Evolutionary conservation across 75 land plant species (phyloP), one percentile per base, ranked within the genome.

Genomic region (Chamaecyparis obtusa): DNA sequence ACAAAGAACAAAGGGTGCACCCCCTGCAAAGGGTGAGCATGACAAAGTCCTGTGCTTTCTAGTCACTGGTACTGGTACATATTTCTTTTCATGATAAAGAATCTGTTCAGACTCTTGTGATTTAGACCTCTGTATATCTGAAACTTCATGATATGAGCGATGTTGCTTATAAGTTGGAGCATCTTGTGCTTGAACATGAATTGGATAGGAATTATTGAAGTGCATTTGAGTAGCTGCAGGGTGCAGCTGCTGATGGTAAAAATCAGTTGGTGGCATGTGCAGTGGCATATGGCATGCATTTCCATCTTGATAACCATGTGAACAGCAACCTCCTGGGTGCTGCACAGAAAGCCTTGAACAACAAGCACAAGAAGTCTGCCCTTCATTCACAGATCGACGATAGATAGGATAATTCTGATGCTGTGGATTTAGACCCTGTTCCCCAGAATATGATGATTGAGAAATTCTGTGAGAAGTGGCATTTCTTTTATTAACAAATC

Each of bases 1-100:
- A 85, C 98, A 96, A 37, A 90, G 85, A 11, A 95, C 84, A 83
- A 92, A 91, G 37, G 95, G 96, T 33, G 94, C 91, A 75, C 91
- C 98, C 32, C 95, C 94, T 36, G 89, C 93, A n/a, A 90, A 80
- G 9, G 96, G 95, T 60, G 49, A 89, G 54, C 92, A 90, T 83
- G 14, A 77, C 83, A 75, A 78, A 27, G 16, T 78, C 83, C 86
- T 93, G 17, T 64, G 32, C 5, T 21, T 33, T 27, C 44, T 56
- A 88, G 67, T 85, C 16, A 9, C 33, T 19, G 86, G 83, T 85
- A 87, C 88, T 75, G 41, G 36, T 55, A n/a, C 15, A 87, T 46
- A 74, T 30, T 37, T 30, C 48, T 83, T 87, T 86, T 39, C 77
- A 9, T 86, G 84, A 44, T 75, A 36, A 74, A n/a, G 48, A 75